Percentiles rank a stretch among this genome's conserved stretches.
These are phyloP conservation scores for Aspergillus sp. DNA, from an alignment of 2,329 filamentous ascomycete species.

Conservation along the genomic window DNA sequence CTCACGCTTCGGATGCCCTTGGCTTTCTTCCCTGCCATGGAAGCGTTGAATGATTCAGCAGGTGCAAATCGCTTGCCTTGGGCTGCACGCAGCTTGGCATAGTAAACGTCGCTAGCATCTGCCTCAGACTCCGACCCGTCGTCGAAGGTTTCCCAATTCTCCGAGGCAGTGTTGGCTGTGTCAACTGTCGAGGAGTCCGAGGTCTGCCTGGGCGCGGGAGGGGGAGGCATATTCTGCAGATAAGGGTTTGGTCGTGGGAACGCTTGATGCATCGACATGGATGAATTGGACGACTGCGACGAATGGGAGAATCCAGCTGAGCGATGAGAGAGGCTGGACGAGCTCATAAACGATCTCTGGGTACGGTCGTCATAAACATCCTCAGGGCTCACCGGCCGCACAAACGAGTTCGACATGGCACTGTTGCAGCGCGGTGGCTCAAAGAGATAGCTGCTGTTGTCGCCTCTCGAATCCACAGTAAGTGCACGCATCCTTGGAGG, in stretches of 20 bases:
- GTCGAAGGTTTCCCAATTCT: conserved; percentile 97
- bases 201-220: conserved; percentile 51
- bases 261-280: conserved; percentile 21
- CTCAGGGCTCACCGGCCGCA: conserved; percentile 58
- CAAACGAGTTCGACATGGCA: conserved; percentile 39
- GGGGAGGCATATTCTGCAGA: conserved; percentile 26
- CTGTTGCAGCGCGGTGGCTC: conserved; percentile 45
- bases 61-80: conserved; percentile 53
- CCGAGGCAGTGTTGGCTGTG: conserved; percentile 69
- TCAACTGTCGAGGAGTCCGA: conserved; percentile 57
- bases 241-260: conserved; percentile 29
- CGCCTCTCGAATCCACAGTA: conserved; percentile 44
- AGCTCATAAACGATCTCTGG: conserved; percentile 39
- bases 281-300: conserved; percentile 34
- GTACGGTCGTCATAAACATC: conserved; percentile 71
- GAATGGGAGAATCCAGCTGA: conserved; percentile 31
- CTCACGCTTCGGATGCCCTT: conserved; percentile 41
- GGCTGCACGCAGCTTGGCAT: conserved; percentile 63
- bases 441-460: conserved; percentile 23
- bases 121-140: conserved; percentile 66
- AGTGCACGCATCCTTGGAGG: conserved; percentile 92
- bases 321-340: conserved; percentile 33
- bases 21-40: conserved; percentile 32
- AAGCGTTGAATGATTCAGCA: conserved; percentile 23
- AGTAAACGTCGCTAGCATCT: conserved; percentile 70